These are phyloP conservation scores for Mycena filopes DNA, from an alignment of 768 basidiomycete genomes.

Conservation along the genomic window DNA sequence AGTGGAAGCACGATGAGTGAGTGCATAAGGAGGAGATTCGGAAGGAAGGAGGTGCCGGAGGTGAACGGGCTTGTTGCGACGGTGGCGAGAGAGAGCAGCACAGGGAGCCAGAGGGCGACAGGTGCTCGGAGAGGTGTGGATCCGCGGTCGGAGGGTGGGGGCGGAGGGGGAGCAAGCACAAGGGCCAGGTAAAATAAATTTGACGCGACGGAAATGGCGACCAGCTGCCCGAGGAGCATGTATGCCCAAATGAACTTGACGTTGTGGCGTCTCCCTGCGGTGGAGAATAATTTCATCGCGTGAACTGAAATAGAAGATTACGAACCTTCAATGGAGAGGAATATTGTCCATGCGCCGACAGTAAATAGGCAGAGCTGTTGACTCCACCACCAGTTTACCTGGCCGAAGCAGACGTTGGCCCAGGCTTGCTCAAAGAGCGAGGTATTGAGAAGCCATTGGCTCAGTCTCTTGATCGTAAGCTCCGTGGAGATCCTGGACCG, in stretches of 20 bases:
- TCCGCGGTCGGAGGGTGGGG: not conserved
- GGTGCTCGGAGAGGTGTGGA: conserved; percentile 23
- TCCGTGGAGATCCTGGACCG: conserved; percentile 4
- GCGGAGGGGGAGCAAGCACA: conserved; percentile 45
- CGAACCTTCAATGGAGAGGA: conserved; percentile 63
- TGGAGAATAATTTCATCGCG: not conserved
- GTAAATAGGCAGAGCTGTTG: conserved; percentile 73
- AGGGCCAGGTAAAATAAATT: conserved; percentile 71
- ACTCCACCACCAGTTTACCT: conserved; percentile 76
- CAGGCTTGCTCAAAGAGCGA: conserved; percentile 71
- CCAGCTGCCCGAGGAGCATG: conserved; percentile 78
- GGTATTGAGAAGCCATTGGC: conserved; percentile 64
- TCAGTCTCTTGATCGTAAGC: conserved; percentile 46
- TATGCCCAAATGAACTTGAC: conserved; percentile 71
- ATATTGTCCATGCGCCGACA: conserved; percentile 64
- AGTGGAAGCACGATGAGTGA: conserved; percentile 64
- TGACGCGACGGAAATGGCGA: conserved; percentile 75
- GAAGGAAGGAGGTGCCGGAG: conserved; percentile 57
- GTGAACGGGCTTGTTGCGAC: conserved; percentile 58
- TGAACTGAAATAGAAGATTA: not conserved
- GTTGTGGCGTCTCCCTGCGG: conserved; percentile 47
- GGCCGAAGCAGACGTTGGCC: conserved; percentile 54
- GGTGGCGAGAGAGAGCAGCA: conserved; percentile 57
- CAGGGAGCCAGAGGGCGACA: conserved; percentile 50
- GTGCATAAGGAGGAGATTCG: conserved; percentile 72